These are phyloP conservation scores for Ophiosphaerella korrae DNA, from an alignment of 2,329 filamentous ascomycete species.

Conservation along the genomic window DNA sequence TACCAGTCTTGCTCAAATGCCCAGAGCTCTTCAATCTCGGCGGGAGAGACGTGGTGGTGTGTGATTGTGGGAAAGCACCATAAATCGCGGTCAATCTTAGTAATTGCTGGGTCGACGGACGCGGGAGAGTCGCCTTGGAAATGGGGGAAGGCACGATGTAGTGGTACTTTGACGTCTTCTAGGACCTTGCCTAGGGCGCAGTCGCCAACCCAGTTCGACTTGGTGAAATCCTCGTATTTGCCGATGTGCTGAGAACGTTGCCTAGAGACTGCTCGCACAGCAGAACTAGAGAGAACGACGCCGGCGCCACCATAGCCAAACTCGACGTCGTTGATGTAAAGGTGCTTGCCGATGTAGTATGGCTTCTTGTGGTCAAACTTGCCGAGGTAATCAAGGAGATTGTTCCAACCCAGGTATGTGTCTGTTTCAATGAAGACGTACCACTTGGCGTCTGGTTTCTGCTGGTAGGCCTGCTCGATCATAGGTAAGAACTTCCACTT, in stretches of 20 bases:
- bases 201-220: slow-evolving; percentile 47
- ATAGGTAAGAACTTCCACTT: slow-evolving; percentile 66
- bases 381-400: slow-evolving; percentile 48
- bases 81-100: slow-evolving; percentile 43
- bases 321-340: slow-evolving; percentile 50
- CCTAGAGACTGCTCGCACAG: slow-evolving; percentile 43
- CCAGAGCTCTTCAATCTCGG: slow-evolving; percentile 47
- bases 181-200: slow-evolving; percentile 46
- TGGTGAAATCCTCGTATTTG: slow-evolving; percentile 46
- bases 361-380: slow-evolving; percentile 46
- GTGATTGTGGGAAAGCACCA: slow-evolving; percentile 53
- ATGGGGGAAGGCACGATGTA: slow-evolving; percentile 50
- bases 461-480: slow-evolving; percentile 54
- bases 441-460: slow-evolving; percentile 45
- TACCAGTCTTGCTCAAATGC: slow-evolving; percentile 48
- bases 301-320: slow-evolving; percentile 55
- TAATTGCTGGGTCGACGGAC: slow-evolving; percentile 46
- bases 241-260: slow-evolving; percentile 35
- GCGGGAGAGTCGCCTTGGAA: slow-evolving; percentile 53
- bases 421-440: slow-evolving; percentile 48
- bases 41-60: slow-evolving; percentile 47
- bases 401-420: slow-evolving; percentile 45
- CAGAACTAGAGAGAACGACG: slow-evolving; percentile 51
- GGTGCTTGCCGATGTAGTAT: slow-evolving; percentile 52
- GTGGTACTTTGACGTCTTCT: slow-evolving; percentile 40